phyloP scores from a whole-genome alignment of 2,329 filamentous ascomycete genomes.

The Fusarium miscanthi region DNA sequence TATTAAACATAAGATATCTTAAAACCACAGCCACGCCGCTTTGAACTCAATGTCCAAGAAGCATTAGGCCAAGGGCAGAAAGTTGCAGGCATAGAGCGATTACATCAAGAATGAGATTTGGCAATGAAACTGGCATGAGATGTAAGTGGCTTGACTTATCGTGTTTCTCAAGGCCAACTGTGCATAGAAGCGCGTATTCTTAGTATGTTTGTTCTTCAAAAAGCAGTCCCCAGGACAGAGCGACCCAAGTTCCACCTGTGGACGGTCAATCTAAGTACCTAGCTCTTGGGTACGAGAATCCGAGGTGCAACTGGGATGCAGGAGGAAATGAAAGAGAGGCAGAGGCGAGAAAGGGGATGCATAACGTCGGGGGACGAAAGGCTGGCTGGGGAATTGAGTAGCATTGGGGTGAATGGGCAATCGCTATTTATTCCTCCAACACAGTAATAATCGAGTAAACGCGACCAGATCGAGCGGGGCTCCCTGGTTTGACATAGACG shows the following conservation, averaged over 20 bases:
- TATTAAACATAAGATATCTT: not conserved
- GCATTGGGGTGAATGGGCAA: conserved; percentile 12
- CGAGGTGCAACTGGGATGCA: conserved; percentile 21
- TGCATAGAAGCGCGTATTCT: conserved; percentile 19
- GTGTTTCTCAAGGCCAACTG: not conserved
- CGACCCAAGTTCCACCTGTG: not conserved
- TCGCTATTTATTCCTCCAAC: not conserved
- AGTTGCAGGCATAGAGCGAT: not conserved
- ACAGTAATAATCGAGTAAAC: not conserved
- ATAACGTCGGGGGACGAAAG: conserved; percentile 29
- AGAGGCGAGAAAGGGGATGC: conserved; percentile 31
- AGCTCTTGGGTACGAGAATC: conserved; percentile 4
- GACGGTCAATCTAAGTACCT: not conserved
- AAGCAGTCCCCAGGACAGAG: conserved; percentile 10
- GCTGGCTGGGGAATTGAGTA: conserved; percentile 29
- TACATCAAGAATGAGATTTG: not conserved
- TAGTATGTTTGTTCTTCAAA: not conserved
- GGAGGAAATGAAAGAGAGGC: conserved; percentile 1
- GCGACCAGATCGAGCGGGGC: conserved; percentile 4
- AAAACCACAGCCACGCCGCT: not conserved
- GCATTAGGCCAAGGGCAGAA: not conserved
- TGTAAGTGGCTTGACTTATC: not conserved
- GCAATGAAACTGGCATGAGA: not conserved
- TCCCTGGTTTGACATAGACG: not conserved
- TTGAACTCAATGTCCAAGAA: not conserved